Conservation (phyloP, 805 yeast genomes). For the Ogataea paradorogensis region DNA sequence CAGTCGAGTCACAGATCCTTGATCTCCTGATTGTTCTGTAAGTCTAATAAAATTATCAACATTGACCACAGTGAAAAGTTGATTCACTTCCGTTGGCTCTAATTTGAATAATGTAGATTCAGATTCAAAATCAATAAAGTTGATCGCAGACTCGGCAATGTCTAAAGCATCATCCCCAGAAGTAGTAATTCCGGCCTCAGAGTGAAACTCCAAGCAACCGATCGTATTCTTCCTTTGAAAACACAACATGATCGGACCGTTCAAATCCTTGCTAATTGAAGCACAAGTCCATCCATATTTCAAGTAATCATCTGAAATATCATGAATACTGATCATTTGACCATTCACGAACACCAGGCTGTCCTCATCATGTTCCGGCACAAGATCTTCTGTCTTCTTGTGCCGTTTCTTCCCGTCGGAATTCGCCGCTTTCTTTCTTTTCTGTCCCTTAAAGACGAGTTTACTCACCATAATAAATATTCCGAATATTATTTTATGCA, state of each 20-base stretch:
- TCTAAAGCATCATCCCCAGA: conserved; percentile 13
- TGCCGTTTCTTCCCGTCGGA: conserved; percentile 1
- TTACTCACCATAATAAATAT: conserved; percentile 30
- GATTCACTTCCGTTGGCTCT: conserved; percentile 28
- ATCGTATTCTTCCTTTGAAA: conserved; percentile 10
- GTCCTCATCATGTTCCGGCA: conserved; percentile 6
- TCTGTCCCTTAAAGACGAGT: conserved; percentile 33
- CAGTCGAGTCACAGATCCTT: conserved; percentile 8
- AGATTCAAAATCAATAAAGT: conserved; percentile 21
- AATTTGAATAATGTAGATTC: conserved; percentile 12
- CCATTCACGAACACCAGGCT: conserved; percentile 26
- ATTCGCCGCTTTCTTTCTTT: conserved; percentile 17
- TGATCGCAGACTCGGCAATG: conserved; percentile 15
- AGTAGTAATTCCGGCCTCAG: conserved; percentile 4
- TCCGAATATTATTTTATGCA: neutral
- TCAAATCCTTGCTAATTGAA: conserved; percentile 18
- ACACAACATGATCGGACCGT: conserved; percentile 27
- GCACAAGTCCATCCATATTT: conserved; percentile 34
- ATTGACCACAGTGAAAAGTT: conserved; percentile 28
- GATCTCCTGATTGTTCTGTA: conserved; percentile 2
- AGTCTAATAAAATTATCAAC: conserved; percentile 21
- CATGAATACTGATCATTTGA: conserved; percentile 12
- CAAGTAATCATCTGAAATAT: conserved; percentile 18
- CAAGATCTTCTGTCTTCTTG: conserved; percentile 3
- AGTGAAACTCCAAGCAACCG: conserved; percentile 18